Evolutionary conservation across 75 land plant species (phyloP).

Genomic region (Picea sitchensis): DNA sequence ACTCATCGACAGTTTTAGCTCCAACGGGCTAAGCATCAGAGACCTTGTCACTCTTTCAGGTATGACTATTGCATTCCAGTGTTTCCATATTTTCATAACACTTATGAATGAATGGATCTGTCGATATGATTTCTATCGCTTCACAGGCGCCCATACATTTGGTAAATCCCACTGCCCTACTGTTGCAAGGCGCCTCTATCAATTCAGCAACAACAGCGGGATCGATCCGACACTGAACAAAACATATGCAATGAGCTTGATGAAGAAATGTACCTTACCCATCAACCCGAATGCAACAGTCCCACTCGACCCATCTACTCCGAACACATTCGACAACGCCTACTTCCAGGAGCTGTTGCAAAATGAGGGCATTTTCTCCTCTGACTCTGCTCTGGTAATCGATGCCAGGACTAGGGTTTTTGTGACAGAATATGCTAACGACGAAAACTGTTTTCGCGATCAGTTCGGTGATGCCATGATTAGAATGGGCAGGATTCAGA

Average conservation of each 20-base stretch:
- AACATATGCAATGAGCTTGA: slow-evolving; percentile 9
- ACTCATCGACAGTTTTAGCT: slow-evolving; percentile 3
- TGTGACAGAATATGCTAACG: slow-evolving; percentile 23
- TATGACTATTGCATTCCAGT: neutral
- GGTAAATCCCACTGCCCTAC: slow-evolving; percentile 17
- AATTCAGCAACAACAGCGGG: neutral
- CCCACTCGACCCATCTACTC: slow-evolving; percentile 11
- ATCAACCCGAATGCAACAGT: slow-evolving; percentile 8
- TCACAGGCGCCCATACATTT: slow-evolving; percentile 20
- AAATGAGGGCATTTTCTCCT: slow-evolving; percentile 2
- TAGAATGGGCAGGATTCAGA: slow-evolving; percentile 46
- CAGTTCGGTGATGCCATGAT: slow-evolving; percentile 57
- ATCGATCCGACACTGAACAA: slow-evolving; percentile 9
- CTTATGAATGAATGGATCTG: neutral
- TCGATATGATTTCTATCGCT: slow-evolving; percentile 12
- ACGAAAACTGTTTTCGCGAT: slow-evolving; percentile 26
- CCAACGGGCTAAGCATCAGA: slow-evolving; percentile 17
- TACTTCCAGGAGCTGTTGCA: slow-evolving; percentile 11
- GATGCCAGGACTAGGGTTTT: slow-evolving; percentile 15
- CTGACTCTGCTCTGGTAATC: neutral
- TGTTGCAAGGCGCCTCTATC: slow-evolving; percentile 13
- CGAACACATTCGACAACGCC: slow-evolving; percentile 13
- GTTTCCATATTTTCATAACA: neutral
- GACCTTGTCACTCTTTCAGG: slow-evolving; percentile 42
- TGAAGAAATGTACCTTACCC: neutral